Evolutionary conservation across 1,139 yeast species (phyloP), one percentile per base, ranked within the genome.

Genomic region (Hemisphaericaspora lyxosophila): DNA sequence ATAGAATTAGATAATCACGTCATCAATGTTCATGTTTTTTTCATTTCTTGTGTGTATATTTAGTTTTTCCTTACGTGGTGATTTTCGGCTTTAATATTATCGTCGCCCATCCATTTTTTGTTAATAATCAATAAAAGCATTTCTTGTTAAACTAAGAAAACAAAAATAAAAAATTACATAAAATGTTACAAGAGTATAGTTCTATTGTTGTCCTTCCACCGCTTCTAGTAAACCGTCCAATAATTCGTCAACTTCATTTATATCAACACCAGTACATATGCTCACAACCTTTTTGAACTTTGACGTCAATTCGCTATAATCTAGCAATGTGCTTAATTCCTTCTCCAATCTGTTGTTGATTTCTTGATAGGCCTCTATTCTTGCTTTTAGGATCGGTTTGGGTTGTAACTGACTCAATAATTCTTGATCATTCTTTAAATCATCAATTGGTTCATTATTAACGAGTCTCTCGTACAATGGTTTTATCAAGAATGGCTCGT

Each of bases 231-330:
- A 72, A 4, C 94, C 95, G 48, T 85, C 94, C 41, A 92, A 72
- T 51, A 92, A 73, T 42, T 77, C 78, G 57, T 92, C 98, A 29
- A 90, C 96, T 49, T 84, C 84, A 48, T 67, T 64, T 30, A 70
- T 60, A 33, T 81, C 87, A 18, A 89, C 94, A 15, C 94, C 92
- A 4, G 96, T 85, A 65, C 97, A 90, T 40, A 88, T 71, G 31
- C 96, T 82, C 27, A 92, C 92, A 16, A 92, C 96, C 51, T 86
- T 77, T 53, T 94, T 81, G 64, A 89, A 92, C 58, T 90, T 90
- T 25, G 80, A 73, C 44, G 95, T 96, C 41, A 90, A 69, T 46
- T 77, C 83, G 27, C 78, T 72, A 41, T 82, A 71, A 38, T 72
- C 71, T 31, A 65, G 59, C 44, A 87, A 66, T n/a, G 46, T 43